Base-by-base conservation (phyloP, 2,329 filamentous ascomycete species). In the Arthrinium puccinioides region DNA sequence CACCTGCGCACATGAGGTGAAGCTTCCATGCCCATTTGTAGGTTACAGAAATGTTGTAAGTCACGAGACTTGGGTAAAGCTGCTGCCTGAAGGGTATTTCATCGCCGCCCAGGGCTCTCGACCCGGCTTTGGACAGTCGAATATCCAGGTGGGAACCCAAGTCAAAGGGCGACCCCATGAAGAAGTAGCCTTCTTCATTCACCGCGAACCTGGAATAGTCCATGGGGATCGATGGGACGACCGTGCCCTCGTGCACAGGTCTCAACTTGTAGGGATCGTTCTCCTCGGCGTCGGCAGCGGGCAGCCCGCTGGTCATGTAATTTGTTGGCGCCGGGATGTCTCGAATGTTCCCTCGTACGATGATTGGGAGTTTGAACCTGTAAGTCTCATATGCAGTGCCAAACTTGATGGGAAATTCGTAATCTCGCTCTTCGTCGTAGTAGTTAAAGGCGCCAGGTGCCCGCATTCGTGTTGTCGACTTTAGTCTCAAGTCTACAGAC, bases 1-100 rank as follows among this genome's bases (percentile, higher is more conserved):
- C 40, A 2, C 40, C 37, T 5, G 27, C 37, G 27, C 40, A 40
- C 3, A 11, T 10, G 10, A 42, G 14, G 9, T 32, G 25, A 13
- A 42, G 18, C n/a, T 32, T 33, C 37, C 37, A 42, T 11, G 19
- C 23, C 16, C 36, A 14, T 21, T 40, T 15, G 32, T 42, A 33
- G 4, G 37, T 19, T 14, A 24, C n/a, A 13, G 27, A 24, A 20
- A 37, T 34, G 19, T 42, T 42, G 28, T 42, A 42, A 9, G 40
- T 40, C 3, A 25, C 29, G 9, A 37, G 37, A 4, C 37, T 36
- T 8, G 40, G 37, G 23, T 36, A 36, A 8, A 42, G 23, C 1
- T 4, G 36, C 8, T 25, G 33, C 14, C 21, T 25, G 20, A 41
- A 41, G 5, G 23, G 15, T 1, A 10, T 18, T 9, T 21, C 23